Evolutionary conservation across 2,329 filamentous ascomycete genomes (phyloP), one percentile per base, ranked within the genome.

Genomic region (Aspergillus brasiliensis): DNA sequence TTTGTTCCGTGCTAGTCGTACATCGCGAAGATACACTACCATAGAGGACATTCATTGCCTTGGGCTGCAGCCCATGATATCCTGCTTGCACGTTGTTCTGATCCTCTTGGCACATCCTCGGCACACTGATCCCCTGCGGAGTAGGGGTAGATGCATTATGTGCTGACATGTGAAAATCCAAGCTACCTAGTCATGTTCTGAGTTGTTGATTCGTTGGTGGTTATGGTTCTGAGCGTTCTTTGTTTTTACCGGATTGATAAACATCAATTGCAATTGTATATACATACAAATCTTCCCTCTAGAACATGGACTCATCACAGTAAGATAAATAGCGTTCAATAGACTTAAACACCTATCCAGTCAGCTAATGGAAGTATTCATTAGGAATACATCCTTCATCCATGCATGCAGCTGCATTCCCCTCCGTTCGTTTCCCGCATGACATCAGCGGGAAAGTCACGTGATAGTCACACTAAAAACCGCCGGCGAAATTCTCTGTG

Each of bases 401-500:
- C 38, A 21, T 44, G 19, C 40, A 44, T 23, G 2, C 40, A 44
- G 40, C 19, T 23, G 40, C 40, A 44, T 44, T 13, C 10, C 40
- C 40, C 21, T 44, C 40, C 11, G 19, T 21, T 21, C 40, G 19
- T 17, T 27, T 49, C 46, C 46, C 23, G 27, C 25, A 49, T 49
- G 46, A 49, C 46, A 49, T 49, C 46, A 49, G 25, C 46, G 23
- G 25, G 15, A 28, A 49, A 28, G 15, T 49, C 46, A 49, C 46
- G 46, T 49, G 46, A 17, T 1, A 3, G 0, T 0, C 27, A 49
- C 46, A 49, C 46, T 49, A 49, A 49, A 34, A 49, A 49, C 46
- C 46, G 15, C 42, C 44, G 44, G 46, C 27, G 25, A 49, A 49
- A 49, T 49, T 49, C 46, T 49, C 46, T 49, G 31, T 34, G 46